A percentile compares a stretch with the other conserved stretches of the same genome.
Evolutionary conservation across 1,284 basidiomycete genomes (phyloP).

Genomic region (Sporisorium graminicola): DNA sequence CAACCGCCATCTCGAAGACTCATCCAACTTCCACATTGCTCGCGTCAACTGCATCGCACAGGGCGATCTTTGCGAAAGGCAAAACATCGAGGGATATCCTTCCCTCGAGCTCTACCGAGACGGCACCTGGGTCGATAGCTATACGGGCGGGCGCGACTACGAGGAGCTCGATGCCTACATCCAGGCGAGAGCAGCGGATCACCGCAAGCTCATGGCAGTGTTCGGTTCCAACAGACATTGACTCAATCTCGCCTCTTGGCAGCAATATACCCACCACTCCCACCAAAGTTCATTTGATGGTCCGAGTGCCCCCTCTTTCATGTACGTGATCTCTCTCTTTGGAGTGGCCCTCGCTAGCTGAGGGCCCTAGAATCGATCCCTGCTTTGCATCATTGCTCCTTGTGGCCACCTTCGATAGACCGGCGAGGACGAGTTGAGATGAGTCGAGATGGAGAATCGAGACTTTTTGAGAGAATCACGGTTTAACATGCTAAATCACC

Average conservation of each 20-base stretch:
- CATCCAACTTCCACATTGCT: conserved; percentile 60
- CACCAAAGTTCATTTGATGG: background rate
- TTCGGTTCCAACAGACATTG: background rate
- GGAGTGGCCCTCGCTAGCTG: background rate
- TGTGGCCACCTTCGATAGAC: background rate
- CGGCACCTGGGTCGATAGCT: conserved; percentile 44
- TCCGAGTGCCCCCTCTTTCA: background rate
- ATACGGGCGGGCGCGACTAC: conserved; percentile 37
- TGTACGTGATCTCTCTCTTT: background rate
- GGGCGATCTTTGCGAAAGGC: conserved; percentile 54
- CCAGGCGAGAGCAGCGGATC: conserved; percentile 40
- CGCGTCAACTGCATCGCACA: conserved; percentile 64
- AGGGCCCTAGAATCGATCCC: background rate
- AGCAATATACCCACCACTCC: background rate
- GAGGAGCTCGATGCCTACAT: conserved; percentile 37
- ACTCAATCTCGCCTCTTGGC: background rate
- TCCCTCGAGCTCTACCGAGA: conserved; percentile 54
- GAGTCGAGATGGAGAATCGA: no score
- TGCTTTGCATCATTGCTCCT: no score
- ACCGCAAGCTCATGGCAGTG: conserved; percentile 28
- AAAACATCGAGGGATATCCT: conserved; percentile 55
- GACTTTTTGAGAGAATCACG: no score
- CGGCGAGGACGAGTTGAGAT: no score
- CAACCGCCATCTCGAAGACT: conserved; percentile 42
- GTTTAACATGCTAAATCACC: background rate